Percentiles rank a stretch among this genome's conserved stretches.
phyloP scores from a whole-genome alignment of 176 grass and related monocot genomes.

The Avena insularis region DNA sequence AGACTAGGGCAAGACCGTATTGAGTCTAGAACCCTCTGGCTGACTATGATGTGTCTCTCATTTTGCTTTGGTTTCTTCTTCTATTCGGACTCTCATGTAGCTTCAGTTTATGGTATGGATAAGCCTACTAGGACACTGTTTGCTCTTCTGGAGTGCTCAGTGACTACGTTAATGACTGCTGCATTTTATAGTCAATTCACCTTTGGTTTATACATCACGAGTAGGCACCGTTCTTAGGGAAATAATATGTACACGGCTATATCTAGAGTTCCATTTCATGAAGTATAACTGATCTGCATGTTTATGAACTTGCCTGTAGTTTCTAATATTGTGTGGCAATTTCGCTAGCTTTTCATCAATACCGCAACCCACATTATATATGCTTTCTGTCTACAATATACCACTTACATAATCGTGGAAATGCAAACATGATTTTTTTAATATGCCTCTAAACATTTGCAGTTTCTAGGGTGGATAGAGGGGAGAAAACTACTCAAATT shows the following conservation, averaged over 20 bases:
- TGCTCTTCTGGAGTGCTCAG: not conserved
- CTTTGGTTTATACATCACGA: not conserved
- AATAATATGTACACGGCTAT: not conserved
- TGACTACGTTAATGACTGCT: not conserved
- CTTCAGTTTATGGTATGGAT: not conserved
- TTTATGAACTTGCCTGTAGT: not conserved
- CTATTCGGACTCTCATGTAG: not conserved
- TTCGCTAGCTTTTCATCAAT: not conserved
- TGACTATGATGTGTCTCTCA: not conserved
- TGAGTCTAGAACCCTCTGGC: not conserved
- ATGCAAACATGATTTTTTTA: not conserved
- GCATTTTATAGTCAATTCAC: not conserved
- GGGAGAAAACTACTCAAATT: constrained; percentile 60
- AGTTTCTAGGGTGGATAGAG: constrained; percentile 76
- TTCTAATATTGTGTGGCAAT: not conserved
- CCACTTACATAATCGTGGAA: not conserved
- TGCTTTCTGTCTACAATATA: not conserved
- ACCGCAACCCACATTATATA: constrained; percentile 1
- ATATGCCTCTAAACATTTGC: constrained; percentile 45
- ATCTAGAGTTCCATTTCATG: not conserved
- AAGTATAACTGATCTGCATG: not conserved
- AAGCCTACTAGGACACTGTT: not conserved
- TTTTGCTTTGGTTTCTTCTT: not conserved
- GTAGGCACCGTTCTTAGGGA: not conserved
- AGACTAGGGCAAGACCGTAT: not conserved